phyloP scores from a whole-genome alignment of 202 grass and related monocot genomes.

The Miscanthus sacchariflorus region DNA sequence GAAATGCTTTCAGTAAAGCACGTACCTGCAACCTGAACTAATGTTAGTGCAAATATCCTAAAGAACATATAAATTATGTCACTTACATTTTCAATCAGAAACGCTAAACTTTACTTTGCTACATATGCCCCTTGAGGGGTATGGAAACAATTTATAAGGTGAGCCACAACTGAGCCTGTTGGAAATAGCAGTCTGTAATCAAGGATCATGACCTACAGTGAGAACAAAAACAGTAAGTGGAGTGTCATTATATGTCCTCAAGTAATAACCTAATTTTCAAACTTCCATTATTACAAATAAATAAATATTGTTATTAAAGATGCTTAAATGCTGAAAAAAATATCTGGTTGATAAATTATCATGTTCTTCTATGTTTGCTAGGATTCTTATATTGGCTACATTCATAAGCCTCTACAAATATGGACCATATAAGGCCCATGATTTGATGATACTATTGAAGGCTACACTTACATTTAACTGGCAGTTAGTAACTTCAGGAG shows the following conservation, averaged over 20 bases:
- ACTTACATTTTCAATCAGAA: not conserved
- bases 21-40: constrained; percentile 48
- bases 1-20: constrained; percentile 49
- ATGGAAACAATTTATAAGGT: constrained; percentile 72
- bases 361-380: not conserved
- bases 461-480: too few relatives aligned
- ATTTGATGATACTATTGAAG: too few relatives aligned
- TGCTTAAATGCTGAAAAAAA: not conserved
- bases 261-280: not conserved
- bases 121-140: constrained; percentile 65
- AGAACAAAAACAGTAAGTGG: constrained; percentile 8
- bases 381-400: too few relatives aligned
- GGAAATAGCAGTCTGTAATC: constrained; percentile 62
- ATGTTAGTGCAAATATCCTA: not conserved
- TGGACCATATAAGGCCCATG: too few relatives aligned
- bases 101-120: constrained; percentile 51
- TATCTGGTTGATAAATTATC: not conserved
- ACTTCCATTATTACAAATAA: not conserved
- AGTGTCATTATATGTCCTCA: not conserved
- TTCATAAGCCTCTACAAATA: too few relatives aligned
- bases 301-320: not conserved
- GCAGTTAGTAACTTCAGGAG: too few relatives aligned
- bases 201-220: constrained; percentile 44
- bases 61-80: not conserved
- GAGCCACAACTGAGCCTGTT: constrained; percentile 58